Evolutionary conservation across 2,329 filamentous ascomycete genomes (phyloP).

Genomic region (Hypoxylon sp.): DNA sequence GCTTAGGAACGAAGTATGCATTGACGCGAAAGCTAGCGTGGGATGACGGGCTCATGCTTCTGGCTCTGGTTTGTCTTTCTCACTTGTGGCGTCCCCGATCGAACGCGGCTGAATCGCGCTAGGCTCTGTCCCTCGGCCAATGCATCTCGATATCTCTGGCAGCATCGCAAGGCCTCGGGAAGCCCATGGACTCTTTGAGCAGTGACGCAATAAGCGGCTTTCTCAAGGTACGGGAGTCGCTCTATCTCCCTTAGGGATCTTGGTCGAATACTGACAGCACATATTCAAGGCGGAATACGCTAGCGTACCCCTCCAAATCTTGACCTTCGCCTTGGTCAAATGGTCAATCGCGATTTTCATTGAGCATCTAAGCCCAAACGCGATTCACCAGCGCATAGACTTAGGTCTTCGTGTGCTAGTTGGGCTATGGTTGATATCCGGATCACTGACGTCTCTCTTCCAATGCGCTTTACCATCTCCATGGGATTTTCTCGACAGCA

Average conservation of each 20-base stretch:
- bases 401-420: constrained; percentile 34
- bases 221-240: constrained; percentile 28
- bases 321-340: constrained; percentile 45
- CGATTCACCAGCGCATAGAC: constrained; percentile 35
- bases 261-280: not conserved
- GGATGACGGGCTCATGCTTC: constrained; percentile 47
- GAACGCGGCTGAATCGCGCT: constrained; percentile 4
- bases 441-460: constrained; percentile 41
- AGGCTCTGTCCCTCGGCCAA: constrained; percentile 45
- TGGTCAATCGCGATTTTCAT: constrained; percentile 46
- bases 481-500: constrained; percentile 45
- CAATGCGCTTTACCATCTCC: constrained; percentile 45
- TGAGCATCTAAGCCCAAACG: constrained; percentile 40
- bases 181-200: constrained; percentile 30
- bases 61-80: constrained; percentile 39
- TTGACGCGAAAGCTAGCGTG: constrained; percentile 7
- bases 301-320: constrained; percentile 44
- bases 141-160: constrained; percentile 46
- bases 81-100: not conserved
- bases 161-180: constrained; percentile 44
- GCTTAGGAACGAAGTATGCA: constrained; percentile 19
- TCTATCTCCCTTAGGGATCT: not conserved
- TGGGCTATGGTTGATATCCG: constrained; percentile 40
- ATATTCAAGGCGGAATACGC: constrained; percentile 45
- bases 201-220: constrained; percentile 30